These are phyloP conservation scores for Hypoxylon lenormandii DNA, from an alignment of 495 filamentous ascomycete genomes.

Conservation along the genomic window DNA sequence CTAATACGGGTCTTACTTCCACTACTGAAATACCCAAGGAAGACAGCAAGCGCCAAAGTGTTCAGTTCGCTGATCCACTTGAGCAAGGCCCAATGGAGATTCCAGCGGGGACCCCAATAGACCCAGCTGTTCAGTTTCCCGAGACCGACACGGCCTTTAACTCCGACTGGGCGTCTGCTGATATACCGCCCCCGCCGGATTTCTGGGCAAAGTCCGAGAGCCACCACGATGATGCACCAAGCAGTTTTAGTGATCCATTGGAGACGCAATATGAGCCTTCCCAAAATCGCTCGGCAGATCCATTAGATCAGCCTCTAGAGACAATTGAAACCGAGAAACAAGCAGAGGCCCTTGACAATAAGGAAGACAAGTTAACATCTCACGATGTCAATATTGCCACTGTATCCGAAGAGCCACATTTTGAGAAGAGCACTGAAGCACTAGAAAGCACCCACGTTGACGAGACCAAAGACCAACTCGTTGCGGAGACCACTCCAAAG, in stretches of 20 bases:
- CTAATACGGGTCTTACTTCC: constrained; percentile 9
- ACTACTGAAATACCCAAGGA: constrained; percentile 41
- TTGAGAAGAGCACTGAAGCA: background rate
- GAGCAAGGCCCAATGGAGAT: constrained; percentile 35
- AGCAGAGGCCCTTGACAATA: background rate
- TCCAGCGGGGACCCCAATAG: constrained; percentile 22
- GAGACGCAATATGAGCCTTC: constrained; percentile 11
- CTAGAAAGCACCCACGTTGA: background rate
- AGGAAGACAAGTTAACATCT: background rate
- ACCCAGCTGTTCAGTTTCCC: constrained; percentile 13
- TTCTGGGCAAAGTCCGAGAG: constrained; percentile 8
- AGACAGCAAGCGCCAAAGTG: constrained; percentile 48
- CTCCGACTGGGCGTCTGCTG: constrained; percentile 17
- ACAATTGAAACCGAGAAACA: constrained; percentile 19
- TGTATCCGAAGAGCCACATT: constrained; percentile 1
- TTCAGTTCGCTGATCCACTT: constrained; percentile 38
- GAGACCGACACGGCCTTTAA: constrained; percentile 21
- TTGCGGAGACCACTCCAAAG: background rate
- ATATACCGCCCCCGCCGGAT: constrained; percentile 26
- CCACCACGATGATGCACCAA: constrained; percentile 11
- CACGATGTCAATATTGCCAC: constrained; percentile 3
- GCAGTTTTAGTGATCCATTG: constrained; percentile 4
- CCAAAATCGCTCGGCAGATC: constrained; percentile 13
- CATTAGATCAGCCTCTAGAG: constrained; percentile 21
- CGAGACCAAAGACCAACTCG: constrained; percentile 9